Evolutionary conservation across 2,329 filamentous ascomycete species (phyloP), one percentile per base, ranked within the genome.

Genomic region (Tolypocladium ophioglossoides): DNA sequence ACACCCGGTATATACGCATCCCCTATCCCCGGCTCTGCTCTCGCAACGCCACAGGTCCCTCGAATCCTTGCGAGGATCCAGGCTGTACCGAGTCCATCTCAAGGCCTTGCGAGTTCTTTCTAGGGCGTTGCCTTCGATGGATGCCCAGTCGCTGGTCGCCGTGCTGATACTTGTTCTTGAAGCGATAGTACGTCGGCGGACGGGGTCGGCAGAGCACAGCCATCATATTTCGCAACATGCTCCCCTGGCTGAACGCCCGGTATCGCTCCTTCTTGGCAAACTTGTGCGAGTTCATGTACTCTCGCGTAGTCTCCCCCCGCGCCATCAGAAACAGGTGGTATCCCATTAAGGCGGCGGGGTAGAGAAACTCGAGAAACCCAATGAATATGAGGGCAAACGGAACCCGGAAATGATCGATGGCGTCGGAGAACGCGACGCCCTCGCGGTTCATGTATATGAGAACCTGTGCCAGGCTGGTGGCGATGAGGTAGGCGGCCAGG

Each of bases 251-350:
- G 63, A 95, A 99, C 1, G 94, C 90, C 46, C 91, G 79, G 70
- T 96, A 95, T 14, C 94, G 84, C 68, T 99, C 92, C 62, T 87
- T 86, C 72, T 94, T 95, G 58, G 86, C 75, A 68, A 99, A 97
- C 70, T 97, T 97, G 71, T 96, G 90, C 5, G 88, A 91, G 71
- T 95, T 96, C 59, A 99, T 83, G 68, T 96, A 96, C 71, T 99
- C 94, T 61, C 94, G 80, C 1, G 94, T 99, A 0, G 92, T 99
- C 74, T 99, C 92, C 50, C 92, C 94, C 35, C 92, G 80, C 8
- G 84, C 87, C 73, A 95, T 90, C 46, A 99, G 78, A 73, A 95
- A 96, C 49, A 97, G 67, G 71, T 99, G 94, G 68, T 99, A 99
- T 24, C 82, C 80, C 75, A 85, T 89, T 7, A 99, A 75, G 46